These are phyloP conservation scores for Umbelopsis sp. DNA, from an alignment of 192 early-diverging fungal species.

Conservation along the genomic window DNA sequence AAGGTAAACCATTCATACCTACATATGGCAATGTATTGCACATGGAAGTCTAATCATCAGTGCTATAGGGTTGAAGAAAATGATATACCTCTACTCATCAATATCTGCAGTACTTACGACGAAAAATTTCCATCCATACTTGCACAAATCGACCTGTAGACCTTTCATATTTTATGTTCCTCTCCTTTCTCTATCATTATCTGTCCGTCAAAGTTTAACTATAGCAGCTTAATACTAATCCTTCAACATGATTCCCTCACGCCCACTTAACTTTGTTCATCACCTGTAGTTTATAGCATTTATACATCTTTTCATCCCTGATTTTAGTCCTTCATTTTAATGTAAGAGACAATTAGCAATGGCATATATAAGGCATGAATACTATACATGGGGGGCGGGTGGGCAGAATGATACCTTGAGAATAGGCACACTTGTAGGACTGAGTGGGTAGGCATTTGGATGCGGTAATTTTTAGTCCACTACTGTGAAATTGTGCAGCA, in stretches of 20 bases:
- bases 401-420: too few relatives aligned
- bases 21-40: too few relatives aligned
- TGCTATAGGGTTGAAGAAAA: slow-evolving; percentile 25
- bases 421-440: too few relatives aligned
- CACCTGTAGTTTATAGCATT: slow-evolving; percentile 19
- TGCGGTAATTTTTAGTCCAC: too few relatives aligned
- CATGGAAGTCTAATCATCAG: not conserved
- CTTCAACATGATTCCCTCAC: not conserved
- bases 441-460: too few relatives aligned
- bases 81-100: slow-evolving; percentile 36
- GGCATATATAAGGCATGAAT: too few relatives aligned
- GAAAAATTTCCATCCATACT: slow-evolving; percentile 11
- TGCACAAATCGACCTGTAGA: slow-evolving; percentile 1
- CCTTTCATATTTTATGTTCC: not conserved
- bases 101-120: slow-evolving; percentile 37
- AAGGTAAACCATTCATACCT: slow-evolving; percentile 15
- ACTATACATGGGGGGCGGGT: too few relatives aligned
- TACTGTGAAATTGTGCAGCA: too few relatives aligned
- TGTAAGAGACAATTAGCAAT: too few relatives aligned
- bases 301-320: slow-evolving; percentile 4
- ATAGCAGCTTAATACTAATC: not conserved
- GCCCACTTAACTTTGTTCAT: not conserved
- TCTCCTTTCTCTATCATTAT: not conserved
- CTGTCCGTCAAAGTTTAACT: not conserved
- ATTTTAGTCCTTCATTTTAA: too few relatives aligned